Conservation (phyloP, 2,329 filamentous ascomycete species). For the Fusarium cicatricum region DNA sequence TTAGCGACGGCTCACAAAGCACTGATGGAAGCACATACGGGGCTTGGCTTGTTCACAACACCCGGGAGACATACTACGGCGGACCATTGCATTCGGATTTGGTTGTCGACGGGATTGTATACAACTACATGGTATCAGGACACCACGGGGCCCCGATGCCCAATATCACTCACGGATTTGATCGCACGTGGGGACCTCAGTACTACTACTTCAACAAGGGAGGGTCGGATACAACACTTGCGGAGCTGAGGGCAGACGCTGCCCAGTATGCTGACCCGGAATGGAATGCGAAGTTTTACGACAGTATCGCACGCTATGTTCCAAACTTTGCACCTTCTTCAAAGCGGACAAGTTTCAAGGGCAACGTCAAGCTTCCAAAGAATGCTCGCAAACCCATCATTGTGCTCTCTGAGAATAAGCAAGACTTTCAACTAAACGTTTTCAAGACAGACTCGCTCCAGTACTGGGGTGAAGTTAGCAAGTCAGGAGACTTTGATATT, state of each 20-base stretch:
- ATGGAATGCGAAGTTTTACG: slow-evolving; percentile 32
- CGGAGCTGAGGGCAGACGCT: slow-evolving; percentile 22
- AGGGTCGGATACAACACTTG: background rate
- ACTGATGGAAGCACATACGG: slow-evolving; percentile 61
- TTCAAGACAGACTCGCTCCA: slow-evolving; percentile 61
- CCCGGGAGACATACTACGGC: slow-evolving; percentile 66
- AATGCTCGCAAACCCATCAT: slow-evolving; percentile 53
- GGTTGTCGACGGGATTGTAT: slow-evolving; percentile 69
- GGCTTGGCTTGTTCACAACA: slow-evolving; percentile 70
- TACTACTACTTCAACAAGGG: slow-evolving; percentile 66
- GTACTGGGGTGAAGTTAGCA: slow-evolving; percentile 64
- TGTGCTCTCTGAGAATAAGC: slow-evolving; percentile 52
- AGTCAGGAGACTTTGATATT: slow-evolving; percentile 47
- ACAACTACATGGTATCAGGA: slow-evolving; percentile 68
- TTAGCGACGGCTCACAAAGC: slow-evolving; percentile 49
- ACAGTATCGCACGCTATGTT: slow-evolving; percentile 23
- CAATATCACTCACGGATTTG: slow-evolving; percentile 70
- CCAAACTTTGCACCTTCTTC: slow-evolving; percentile 21
- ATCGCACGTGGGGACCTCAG: slow-evolving; percentile 69
- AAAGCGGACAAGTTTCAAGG: slow-evolving; percentile 14
- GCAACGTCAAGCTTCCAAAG: slow-evolving; percentile 26
- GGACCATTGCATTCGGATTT: slow-evolving; percentile 69
- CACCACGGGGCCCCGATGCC: slow-evolving; percentile 69
- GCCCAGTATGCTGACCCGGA: slow-evolving; percentile 22
- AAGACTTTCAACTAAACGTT: slow-evolving; percentile 50